These are phyloP conservation scores for Thuja plicata DNA, from an alignment of 83 land plant species.

Conservation along the genomic window DNA sequence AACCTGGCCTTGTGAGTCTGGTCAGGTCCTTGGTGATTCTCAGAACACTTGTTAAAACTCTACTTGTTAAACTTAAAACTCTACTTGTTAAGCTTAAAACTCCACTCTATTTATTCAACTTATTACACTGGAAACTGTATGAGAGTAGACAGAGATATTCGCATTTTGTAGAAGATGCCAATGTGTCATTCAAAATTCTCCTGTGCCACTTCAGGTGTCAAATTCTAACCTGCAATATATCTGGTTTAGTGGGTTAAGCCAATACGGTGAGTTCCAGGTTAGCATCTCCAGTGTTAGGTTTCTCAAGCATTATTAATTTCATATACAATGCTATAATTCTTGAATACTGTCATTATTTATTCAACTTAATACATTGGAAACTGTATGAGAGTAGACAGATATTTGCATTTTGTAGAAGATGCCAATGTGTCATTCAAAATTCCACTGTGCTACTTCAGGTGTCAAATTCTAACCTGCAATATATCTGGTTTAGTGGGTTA, in stretches of 20 bases:
- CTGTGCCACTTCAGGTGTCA: background rate
- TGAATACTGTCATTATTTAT: background rate
- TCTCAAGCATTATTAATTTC: background rate
- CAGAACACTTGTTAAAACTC: too few species aligned
- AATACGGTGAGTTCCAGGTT: background rate
- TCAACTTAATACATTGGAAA: background rate
- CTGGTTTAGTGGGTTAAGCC: background rate
- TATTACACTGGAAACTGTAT: background rate
- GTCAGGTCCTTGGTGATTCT: too few species aligned
- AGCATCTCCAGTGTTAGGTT: constrained; percentile 1
- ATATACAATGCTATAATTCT: background rate
- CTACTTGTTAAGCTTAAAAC: too few species aligned
- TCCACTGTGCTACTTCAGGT: background rate
- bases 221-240: background rate
- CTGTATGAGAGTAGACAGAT: background rate
- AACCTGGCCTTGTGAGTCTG: too few species aligned
- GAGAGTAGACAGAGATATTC: background rate
- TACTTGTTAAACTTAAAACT: too few species aligned
- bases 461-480: background rate
- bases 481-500: background rate
- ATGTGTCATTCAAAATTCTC: background rate
- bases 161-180: background rate
- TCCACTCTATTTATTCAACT: too few species aligned
- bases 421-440: background rate
- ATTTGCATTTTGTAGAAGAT: background rate